phyloP scores from a whole-genome alignment of 148 eudicot species.

The Euryodendron excelsum region DNA sequence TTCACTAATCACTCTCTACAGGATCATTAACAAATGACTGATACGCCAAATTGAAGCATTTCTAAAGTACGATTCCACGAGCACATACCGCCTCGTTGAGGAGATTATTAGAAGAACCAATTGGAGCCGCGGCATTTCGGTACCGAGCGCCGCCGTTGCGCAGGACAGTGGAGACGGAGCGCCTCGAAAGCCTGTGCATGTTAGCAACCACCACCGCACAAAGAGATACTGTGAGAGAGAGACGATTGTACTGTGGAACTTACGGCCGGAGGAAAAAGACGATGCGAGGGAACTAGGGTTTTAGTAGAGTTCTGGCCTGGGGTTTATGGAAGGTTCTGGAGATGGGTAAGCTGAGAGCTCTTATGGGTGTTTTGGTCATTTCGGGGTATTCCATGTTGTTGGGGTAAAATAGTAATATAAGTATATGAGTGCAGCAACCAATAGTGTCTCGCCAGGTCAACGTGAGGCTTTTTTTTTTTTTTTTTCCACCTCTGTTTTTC shows the following conservation, averaged over 20 bases:
- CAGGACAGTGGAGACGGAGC: conserved; percentile 54
- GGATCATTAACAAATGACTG: neutral
- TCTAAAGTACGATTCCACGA: neutral
- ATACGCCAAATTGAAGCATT: neutral
- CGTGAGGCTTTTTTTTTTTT: no score
- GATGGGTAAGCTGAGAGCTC: neutral
- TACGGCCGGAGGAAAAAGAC: no score
- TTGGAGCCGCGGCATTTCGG: conserved; percentile 41
- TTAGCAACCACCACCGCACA: neutral
- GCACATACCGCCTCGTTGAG: conserved; percentile 35
- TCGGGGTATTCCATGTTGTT: no score
- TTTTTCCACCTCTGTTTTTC: no score
- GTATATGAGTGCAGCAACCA: no score
- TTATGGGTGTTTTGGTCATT: conserved; percentile 1
- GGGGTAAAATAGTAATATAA: no score
- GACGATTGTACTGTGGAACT: no score
- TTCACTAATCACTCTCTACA: neutral
- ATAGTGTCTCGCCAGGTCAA: no score
- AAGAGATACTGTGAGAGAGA: no score
- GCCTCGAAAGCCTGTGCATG: conserved; percentile 66
- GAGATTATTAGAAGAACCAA: conserved; percentile 26
- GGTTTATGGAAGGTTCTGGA: conserved; percentile 47
- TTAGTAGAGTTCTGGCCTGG: conserved; percentile 19
- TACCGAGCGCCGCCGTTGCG: conserved; percentile 41
- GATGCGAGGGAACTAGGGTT: conserved; percentile 32